Evolutionary conservation across 164 flowering plant genomes (phyloP).

Genomic region (Macadamia integrifolia): DNA sequence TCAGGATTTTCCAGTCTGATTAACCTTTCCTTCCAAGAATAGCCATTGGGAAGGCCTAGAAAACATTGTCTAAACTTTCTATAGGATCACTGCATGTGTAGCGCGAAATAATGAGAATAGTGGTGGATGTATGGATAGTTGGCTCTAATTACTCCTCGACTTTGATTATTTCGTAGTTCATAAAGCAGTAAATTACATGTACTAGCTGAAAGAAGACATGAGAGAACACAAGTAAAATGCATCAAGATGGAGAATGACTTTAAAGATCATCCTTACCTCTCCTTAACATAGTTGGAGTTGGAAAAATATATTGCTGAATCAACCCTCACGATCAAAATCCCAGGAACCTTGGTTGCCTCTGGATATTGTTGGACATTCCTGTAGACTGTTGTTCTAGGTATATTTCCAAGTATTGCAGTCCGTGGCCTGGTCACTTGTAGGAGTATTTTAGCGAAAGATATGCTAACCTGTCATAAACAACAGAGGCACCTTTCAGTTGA

Average conservation of each 20-base stretch:
- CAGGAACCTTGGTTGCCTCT: conserved; percentile 57
- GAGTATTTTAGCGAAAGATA: conserved; percentile 75
- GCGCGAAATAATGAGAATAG: neutral
- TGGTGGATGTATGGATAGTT: neutral
- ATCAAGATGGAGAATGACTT: neutral
- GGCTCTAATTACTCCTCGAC: too few species aligned
- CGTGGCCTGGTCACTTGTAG: conserved; percentile 82
- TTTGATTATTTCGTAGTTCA: too few species aligned
- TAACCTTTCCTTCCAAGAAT: too few species aligned
- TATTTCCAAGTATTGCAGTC: conserved; percentile 62
- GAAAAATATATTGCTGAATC: conserved; percentile 87
- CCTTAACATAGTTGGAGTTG: conserved; percentile 75
- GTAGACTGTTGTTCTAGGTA: conserved; percentile 59
- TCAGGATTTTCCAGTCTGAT: too few species aligned
- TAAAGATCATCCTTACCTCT: conserved; percentile 41
- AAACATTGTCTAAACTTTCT: too few species aligned
- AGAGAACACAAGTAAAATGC: neutral
- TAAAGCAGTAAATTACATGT: neutral
- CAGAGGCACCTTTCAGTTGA: neutral
- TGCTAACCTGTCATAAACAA: conserved; percentile 40
- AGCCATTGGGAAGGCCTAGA: too few species aligned
- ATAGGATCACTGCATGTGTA: neutral
- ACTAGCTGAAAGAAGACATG: neutral
- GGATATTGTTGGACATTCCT: conserved; percentile 73
- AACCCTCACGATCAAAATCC: conserved; percentile 59